phyloP scores from a whole-genome alignment of 495 filamentous ascomycete genomes.

The Neurospora sp. region DNA sequence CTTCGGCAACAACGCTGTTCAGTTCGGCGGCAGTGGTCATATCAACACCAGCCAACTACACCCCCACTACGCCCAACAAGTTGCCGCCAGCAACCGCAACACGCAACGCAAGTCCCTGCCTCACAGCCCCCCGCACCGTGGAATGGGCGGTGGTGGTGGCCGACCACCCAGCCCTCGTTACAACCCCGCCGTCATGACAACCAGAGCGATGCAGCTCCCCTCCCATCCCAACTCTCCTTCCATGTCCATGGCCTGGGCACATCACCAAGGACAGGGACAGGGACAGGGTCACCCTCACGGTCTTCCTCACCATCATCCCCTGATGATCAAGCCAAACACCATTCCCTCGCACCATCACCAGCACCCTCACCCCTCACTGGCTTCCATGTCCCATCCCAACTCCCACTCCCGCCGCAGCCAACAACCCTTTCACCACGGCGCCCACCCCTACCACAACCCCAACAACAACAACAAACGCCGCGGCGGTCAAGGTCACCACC shows the following conservation, averaged over 20 bases:
- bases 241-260: neutral
- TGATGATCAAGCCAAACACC: neutral
- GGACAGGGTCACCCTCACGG: too few relatives aligned
- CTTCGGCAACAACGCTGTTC: neutral
- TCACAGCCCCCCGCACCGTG: neutral
- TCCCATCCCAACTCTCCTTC: neutral
- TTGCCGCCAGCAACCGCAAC: neutral
- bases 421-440: neutral
- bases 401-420: neutral
- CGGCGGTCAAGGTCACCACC: neutral
- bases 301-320: neutral
- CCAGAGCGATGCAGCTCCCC: neutral
- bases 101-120: neutral
- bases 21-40: neutral
- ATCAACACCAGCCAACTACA: neutral
- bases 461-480: neutral
- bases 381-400: neutral
- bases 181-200: neutral
- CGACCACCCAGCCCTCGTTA: neutral
- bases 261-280: neutral
- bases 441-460: neutral
- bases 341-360: neutral
- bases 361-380: neutral
- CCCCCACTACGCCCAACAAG: neutral
- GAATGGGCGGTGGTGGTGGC: neutral